phyloP scores from a whole-genome alignment of 2,329 filamentous ascomycete genomes.

The Neopestalotiopsis sp. region DNA sequence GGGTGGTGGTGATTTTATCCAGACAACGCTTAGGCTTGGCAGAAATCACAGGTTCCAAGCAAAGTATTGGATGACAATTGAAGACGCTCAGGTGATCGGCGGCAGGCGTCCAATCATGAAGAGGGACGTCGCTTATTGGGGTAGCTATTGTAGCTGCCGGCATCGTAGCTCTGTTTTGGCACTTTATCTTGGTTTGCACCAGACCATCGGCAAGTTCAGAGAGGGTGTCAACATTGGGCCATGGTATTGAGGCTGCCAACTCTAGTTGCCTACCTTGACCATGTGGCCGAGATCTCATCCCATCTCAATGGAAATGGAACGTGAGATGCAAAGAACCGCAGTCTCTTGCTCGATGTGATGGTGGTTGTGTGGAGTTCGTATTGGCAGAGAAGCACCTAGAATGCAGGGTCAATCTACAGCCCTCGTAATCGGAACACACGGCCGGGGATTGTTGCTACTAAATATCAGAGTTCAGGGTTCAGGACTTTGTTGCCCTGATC shows the following conservation, averaged over 20 bases:
- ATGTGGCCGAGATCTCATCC: not conserved
- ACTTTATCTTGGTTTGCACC: not conserved
- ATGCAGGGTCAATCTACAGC: not conserved
- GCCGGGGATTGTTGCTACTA: not conserved
- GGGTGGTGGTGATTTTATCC: not conserved
- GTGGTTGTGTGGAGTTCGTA: not conserved
- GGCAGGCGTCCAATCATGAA: constrained; percentile 7
- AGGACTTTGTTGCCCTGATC: not conserved
- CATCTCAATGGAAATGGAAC: not conserved
- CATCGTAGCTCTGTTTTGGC: not conserved
- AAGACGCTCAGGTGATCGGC: constrained; percentile 9
- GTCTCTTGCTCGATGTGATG: not conserved
- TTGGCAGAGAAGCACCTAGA: not conserved
- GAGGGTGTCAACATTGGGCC: not conserved
- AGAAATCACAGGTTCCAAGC: constrained; percentile 17
- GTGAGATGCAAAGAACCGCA: not conserved
- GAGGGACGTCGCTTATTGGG: not conserved
- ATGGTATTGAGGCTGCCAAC: not conserved
- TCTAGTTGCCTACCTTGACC: not conserved
- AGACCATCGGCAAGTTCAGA: not conserved
- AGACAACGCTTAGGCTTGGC: not conserved
- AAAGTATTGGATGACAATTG: not conserved
- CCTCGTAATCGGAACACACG: not conserved
- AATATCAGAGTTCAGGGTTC: not conserved
- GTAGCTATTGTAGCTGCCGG: not conserved